Percentiles rank a stretch among this genome's conserved stretches.
Conservation (phyloP, 139 green algal genomes). For the Astrephomene gubernaculifera region DNA sequence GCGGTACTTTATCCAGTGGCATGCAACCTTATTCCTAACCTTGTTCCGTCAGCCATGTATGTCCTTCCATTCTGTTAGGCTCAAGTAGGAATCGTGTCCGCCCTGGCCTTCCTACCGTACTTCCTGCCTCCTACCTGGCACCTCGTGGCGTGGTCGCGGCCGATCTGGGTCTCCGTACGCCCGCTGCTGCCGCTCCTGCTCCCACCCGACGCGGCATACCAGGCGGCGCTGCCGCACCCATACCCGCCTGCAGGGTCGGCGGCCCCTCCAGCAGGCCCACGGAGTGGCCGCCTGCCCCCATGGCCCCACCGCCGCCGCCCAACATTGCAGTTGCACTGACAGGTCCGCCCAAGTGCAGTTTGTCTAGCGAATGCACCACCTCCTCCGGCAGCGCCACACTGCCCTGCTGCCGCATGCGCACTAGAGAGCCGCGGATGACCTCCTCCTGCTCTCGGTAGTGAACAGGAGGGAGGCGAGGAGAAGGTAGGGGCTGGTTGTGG, state of each 20-base stretch:
- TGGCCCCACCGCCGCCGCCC: neutral
- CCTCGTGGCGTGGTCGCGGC: neutral
- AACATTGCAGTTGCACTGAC: neutral
- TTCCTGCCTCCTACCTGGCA: neutral
- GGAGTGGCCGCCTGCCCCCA: no score
- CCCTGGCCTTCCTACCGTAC: no score
- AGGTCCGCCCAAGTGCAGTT: neutral
- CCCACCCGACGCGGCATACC: no score
- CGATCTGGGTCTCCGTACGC: conserved; percentile 22
- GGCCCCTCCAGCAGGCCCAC: conserved; percentile 7
- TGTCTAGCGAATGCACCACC: conserved; percentile 22
- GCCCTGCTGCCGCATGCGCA: conserved; percentile 22
- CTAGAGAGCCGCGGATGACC: neutral
- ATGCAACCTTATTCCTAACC: no score
- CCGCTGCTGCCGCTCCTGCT: no score
- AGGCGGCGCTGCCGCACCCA: neutral
- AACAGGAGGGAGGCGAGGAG: no score
- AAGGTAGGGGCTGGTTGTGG: no score
- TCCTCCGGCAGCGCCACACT: neutral
- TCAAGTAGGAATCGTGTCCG: no score
- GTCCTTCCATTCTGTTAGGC: no score
- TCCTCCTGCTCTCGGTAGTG: no score
- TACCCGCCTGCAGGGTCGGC: neutral
- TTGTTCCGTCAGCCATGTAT: no score
- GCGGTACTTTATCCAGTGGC: no score